Evolutionary conservation across 116 monocot genomes (phyloP).

Genomic region (Phalaenopsis hybrid): DNA sequence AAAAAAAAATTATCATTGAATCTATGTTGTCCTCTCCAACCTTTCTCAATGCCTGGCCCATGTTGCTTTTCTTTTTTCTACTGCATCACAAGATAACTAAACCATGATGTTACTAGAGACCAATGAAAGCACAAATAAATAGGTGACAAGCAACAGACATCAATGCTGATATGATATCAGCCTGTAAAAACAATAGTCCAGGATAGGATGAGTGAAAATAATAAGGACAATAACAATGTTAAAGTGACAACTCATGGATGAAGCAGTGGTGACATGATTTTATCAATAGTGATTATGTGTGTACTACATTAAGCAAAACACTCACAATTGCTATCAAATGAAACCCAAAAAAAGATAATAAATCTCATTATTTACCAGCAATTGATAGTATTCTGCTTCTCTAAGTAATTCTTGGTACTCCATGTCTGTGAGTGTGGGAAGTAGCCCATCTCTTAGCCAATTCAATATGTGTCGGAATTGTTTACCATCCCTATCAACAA

Average conservation of each 20-base stretch:
- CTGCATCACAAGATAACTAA: too few species aligned
- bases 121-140: too few species aligned
- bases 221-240: too few species aligned
- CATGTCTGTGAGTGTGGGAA: constrained; percentile 43
- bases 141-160: too few species aligned
- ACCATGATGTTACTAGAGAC: too few species aligned
- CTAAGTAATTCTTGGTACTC: constrained; percentile 67
- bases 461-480: constrained; percentile 84
- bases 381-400: constrained; percentile 94
- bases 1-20: too few species aligned
- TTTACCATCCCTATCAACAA: constrained; percentile 94
- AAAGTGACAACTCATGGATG: neutral
- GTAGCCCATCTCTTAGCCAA: constrained; percentile 86
- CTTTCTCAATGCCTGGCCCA: too few species aligned
- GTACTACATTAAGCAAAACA: neutral
- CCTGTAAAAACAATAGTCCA: too few species aligned
- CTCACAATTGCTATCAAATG: neutral
- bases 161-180: too few species aligned
- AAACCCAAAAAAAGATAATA: neutral
- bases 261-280: neutral
- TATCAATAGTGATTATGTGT: neutral
- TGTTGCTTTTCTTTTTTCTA: too few species aligned
- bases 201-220: too few species aligned
- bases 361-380: constrained; percentile 43
- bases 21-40: too few species aligned